Conservation (phyloP, 2,329 filamentous ascomycete species). For the Cylindrodendrum hubeiense region DNA sequence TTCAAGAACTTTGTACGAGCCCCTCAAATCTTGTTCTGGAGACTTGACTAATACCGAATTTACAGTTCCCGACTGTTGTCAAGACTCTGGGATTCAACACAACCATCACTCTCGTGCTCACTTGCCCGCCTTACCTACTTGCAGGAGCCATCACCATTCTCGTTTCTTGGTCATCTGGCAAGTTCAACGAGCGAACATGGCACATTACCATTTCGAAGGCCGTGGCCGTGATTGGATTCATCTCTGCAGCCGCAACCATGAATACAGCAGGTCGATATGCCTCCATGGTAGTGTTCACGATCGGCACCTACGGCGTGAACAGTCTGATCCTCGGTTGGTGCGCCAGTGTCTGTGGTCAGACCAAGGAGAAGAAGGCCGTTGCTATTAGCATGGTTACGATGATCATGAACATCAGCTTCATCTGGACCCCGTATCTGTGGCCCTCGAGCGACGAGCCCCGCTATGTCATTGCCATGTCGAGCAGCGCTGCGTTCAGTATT, state of each 20-base stretch:
- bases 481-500: conserved; percentile 46
- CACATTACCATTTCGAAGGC: conserved; percentile 59
- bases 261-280: conserved; percentile 40
- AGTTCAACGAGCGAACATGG: conserved; percentile 61
- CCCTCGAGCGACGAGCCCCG: conserved; percentile 39
- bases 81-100: conserved; percentile 46
- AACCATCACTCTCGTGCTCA: conserved; percentile 48
- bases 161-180: conserved; percentile 55
- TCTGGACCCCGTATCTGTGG: conserved; percentile 45
- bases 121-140: conserved; percentile 59
- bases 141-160: conserved; percentile 46
- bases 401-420: conserved; percentile 44
- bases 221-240: conserved; percentile 50
- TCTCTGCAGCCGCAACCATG: conserved; percentile 40
- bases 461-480: conserved; percentile 37
- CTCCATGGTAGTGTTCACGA: conserved; percentile 55
- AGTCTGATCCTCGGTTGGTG: conserved; percentile 61
- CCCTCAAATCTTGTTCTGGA: background rate
- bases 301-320: conserved; percentile 56
- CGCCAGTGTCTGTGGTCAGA: conserved; percentile 57
- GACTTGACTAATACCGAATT: background rate
- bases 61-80: conserved; percentile 42
- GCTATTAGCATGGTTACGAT: conserved; percentile 52
- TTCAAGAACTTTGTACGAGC: conserved; percentile 52
- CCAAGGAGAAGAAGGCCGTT: conserved; percentile 62